Evolutionary conservation across 768 basidiomycete genomes (phyloP), one percentile per base, ranked within the genome.

Genomic region (Jaapia argillacea): DNA sequence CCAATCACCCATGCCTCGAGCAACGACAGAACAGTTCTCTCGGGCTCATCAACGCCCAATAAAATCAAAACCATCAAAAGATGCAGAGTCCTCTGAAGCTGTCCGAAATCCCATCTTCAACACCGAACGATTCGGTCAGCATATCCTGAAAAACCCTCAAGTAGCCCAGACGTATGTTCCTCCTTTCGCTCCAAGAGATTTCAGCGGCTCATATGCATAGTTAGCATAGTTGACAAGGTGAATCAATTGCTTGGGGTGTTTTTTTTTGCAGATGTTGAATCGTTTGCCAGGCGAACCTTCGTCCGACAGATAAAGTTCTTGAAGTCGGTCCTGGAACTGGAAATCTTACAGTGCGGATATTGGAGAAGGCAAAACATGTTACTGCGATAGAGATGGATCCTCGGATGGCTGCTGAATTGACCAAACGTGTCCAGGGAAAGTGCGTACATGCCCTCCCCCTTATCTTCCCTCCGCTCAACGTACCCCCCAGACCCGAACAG

Each of bases 301-400:
- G 85, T 48, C 87, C 91, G 1, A 93, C 93, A 14, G 94, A 98
- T 63, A 85, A 88, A 54, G 92, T 98, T 25, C 79, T 99, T 40
- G 94, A 98, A 66, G 91, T 98, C 39, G 94, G 93, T 56, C 93
- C 94, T 10, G 94, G 94, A 63, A 97, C 94, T 5, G 94, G 96
- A 51, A 98, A 99, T 60, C 62, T 98, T 56, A 97, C 96, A 0
- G 83, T 96, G 16, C 74, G 85, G 55, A 99, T 98, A 45, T 66
- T 99, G 21, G 89, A 94, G 55, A 85, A 91, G 61, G 86, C 87
- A 43, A 91, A 92, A 59, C 84, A 85, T 65, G 85, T 89, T 22
- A 89, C 87, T 0, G 94, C 93, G 1, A 80, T 98, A 20, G 96
- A 99, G 65, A 89, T 91, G 85, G 96, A 98, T 58, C 96, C 96